Evolutionary conservation across 1,139 yeast species (phyloP), one percentile per base, ranked within the genome.

Genomic region (Fermentozyma sake): DNA sequence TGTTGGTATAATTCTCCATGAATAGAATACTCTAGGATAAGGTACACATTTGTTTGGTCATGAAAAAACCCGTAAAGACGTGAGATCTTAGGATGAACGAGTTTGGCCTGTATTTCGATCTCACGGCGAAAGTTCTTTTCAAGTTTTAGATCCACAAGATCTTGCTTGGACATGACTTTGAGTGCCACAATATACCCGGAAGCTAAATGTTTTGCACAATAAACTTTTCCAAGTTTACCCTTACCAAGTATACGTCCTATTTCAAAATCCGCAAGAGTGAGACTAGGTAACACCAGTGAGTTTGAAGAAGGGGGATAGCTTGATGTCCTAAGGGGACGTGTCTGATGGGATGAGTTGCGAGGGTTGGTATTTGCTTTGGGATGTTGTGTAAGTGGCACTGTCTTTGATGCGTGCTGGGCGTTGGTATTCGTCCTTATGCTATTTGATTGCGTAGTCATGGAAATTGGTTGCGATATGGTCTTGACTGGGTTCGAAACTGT

Each of bases 171-270:
- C 95, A 91, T 85, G 5, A 82, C 94, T 50, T 91, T 91, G 42
- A 91, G 59, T 0, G 98, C 98, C 52, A 94, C 84, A 2, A 91
- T 67, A 44, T 76, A 84, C 1, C 94, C 95, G 0, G 86, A 72
- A 16, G 58, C 46, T 42, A 73, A 78, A 49, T 89, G 96, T 34
- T 72, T 69, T 9, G 83, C 97, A 46, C 95, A 84, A 54, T 87
- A 89, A 0, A 91, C 98, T 42, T 76, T 78, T 3, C 98, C 98
- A 44, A 89, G 76, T 52, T 87, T 87, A 3, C 98, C 98, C 49
- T 85, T 86, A 0, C 98, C 98, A 20, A 91, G 67, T 33, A 83
- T 79, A 31, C 81, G 72, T 8, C 98, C 98, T 24, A 91, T 70
- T 42, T 87, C 96, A 58, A 86, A 91, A 48, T 85, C 94, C 16